phyloP scores from a whole-genome alignment of 2,329 filamentous ascomycete species.

The Davidsoniella neocaledoniae region DNA sequence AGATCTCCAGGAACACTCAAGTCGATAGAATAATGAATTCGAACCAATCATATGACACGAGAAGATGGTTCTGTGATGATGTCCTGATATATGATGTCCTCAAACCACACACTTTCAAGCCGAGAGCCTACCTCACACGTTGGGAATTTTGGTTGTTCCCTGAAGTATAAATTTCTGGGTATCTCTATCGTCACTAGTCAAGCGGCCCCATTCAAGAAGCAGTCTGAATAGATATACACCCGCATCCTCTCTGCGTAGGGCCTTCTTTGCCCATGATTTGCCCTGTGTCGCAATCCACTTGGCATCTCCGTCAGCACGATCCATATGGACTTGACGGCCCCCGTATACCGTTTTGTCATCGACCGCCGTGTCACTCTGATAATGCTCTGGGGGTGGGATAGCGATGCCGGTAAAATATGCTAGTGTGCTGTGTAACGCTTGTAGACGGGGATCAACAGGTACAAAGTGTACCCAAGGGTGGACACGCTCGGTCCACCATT shows the following conservation, averaged over 20 bases:
- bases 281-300: constrained; percentile 51
- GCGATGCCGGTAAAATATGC: constrained; percentile 53
- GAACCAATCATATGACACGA: too few relatives aligned
- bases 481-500: constrained; percentile 64
- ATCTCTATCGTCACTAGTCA: constrained; percentile 46
- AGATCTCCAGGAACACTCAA: too few relatives aligned
- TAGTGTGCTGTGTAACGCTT: constrained; percentile 56
- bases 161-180: constrained; percentile 8
- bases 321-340: constrained; percentile 14
- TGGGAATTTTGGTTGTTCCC: too few relatives aligned
- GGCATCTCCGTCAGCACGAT: constrained; percentile 29
- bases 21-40: too few relatives aligned
- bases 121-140: too few relatives aligned
- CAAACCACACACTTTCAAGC: too few relatives aligned
- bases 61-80: too few relatives aligned
- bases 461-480: constrained; percentile 68
- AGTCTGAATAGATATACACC: constrained; percentile 67
- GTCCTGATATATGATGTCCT: too few relatives aligned
- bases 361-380: constrained; percentile 22
- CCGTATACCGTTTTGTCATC: constrained; percentile 31
- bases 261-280: constrained; percentile 44
- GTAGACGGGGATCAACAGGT: constrained; percentile 55
- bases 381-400: constrained; percentile 6
- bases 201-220: constrained; percentile 58
- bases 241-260: constrained; percentile 55